These are phyloP conservation scores for Vachellia collinsii DNA, from an alignment of 306 rosid species.

Conservation along the genomic window DNA sequence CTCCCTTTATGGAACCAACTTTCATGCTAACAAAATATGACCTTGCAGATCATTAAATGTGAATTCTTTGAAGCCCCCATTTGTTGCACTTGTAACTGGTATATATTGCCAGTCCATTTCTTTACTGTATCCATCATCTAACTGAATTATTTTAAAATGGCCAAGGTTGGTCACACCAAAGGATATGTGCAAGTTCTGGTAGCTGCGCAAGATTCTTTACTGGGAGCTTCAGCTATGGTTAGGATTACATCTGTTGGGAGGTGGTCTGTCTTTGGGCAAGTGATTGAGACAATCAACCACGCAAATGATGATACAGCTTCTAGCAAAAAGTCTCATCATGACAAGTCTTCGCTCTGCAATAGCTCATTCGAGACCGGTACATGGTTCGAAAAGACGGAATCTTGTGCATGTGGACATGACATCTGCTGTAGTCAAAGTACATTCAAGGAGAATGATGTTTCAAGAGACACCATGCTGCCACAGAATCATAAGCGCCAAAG, in stretches of 20 bases:
- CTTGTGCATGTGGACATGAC: conserved; percentile 69
- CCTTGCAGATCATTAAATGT: background rate
- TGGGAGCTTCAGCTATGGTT: conserved; percentile 84
- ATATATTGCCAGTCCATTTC: background rate
- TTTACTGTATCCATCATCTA: conserved; percentile 30
- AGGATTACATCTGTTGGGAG: conserved; percentile 86
- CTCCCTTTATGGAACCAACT: background rate
- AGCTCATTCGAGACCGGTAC: conserved; percentile 38
- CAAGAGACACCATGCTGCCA: conserved; percentile 34
- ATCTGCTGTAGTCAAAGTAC: conserved; percentile 61
- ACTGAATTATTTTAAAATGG: conserved; percentile 38
- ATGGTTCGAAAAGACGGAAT: conserved; percentile 47
- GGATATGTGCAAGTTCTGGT: conserved; percentile 93
- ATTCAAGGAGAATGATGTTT: conserved; percentile 30
- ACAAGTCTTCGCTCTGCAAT: conserved; percentile 46
- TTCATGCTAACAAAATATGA: background rate
- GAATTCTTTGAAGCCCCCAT: conserved; percentile 32
- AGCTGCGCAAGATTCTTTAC: conserved; percentile 66
- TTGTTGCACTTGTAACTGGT: conserved; percentile 22
- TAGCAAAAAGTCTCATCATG: conserved; percentile 39
- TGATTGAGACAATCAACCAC: conserved; percentile 60
- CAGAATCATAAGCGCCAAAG: conserved; percentile 54
- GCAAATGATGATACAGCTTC: conserved; percentile 38
- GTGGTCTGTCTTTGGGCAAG: conserved; percentile 96
- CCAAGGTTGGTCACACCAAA: conserved; percentile 96